These are phyloP conservation scores for Torulaspora gathmanii DNA, from an alignment of 805 yeast genomes.

Conservation along the genomic window DNA sequence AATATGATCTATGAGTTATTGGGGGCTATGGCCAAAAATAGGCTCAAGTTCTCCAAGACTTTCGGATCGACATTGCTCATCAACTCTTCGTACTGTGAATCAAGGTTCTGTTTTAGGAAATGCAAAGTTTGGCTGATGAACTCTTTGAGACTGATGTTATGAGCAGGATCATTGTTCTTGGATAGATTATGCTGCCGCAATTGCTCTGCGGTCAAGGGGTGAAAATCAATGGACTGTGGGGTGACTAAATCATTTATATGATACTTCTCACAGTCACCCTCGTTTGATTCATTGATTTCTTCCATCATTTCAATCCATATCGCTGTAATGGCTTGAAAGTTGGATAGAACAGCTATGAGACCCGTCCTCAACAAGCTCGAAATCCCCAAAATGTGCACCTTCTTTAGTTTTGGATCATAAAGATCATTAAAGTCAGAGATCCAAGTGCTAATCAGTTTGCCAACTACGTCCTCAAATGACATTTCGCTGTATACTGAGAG, in stretches of 20 bases:
- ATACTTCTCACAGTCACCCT: slow-evolving; percentile 54
- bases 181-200: slow-evolving; percentile 39
- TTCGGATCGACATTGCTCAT: slow-evolving; percentile 20
- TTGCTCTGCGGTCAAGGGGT: slow-evolving; percentile 40
- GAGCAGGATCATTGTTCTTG: slow-evolving; percentile 47
- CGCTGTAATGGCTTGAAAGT: slow-evolving; percentile 35
- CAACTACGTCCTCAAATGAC: slow-evolving; percentile 26
- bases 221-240: slow-evolving; percentile 30
- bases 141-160: slow-evolving; percentile 46
- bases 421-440: slow-evolving; percentile 49
- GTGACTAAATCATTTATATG: slow-evolving; percentile 42
- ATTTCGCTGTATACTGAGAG: slow-evolving; percentile 26
- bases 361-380: slow-evolving; percentile 46
- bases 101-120: slow-evolving; percentile 27
- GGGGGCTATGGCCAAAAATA: slow-evolving; percentile 22
- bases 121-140: slow-evolving; percentile 38
- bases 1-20: not conserved
- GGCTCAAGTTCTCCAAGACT: slow-evolving; percentile 27
- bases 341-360: slow-evolving; percentile 29
- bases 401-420: slow-evolving; percentile 71
- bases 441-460: slow-evolving; percentile 36
- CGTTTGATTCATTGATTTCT: slow-evolving; percentile 59
- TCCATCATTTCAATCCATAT: slow-evolving; percentile 58
- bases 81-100: slow-evolving; percentile 25
- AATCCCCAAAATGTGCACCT: slow-evolving; percentile 60